A percentile compares a stretch with the other conserved stretches of the same genome.
Evolutionary conservation across 805 yeast genomes (phyloP).

Genomic region (Ogataea allantospora): DNA sequence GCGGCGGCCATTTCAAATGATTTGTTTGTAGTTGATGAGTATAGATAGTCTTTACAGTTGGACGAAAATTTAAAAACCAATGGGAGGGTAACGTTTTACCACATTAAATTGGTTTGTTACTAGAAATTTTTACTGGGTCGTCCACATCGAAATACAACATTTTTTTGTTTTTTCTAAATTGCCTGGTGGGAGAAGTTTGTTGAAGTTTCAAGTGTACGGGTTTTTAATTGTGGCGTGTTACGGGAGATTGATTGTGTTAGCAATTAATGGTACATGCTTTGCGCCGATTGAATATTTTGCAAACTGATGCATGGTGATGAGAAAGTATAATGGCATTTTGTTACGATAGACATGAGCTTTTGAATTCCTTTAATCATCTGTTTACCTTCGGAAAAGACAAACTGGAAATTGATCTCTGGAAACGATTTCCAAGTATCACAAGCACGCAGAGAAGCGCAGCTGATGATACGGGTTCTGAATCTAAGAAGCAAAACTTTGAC

Average conservation of each 20-base stretch:
- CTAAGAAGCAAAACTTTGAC: too few relatives aligned
- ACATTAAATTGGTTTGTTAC: not conserved
- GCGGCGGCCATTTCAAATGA: conserved; percentile 66
- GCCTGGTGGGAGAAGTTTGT: not conserved
- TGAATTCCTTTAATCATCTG: not conserved
- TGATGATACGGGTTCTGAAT: too few relatives aligned
- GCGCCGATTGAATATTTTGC: too few relatives aligned
- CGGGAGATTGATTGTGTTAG: too few relatives aligned
- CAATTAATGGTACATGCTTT: too few relatives aligned
- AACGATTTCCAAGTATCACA: too few relatives aligned
- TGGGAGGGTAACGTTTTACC: not conserved
- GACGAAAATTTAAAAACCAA: not conserved
- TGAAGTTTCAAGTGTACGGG: not conserved
- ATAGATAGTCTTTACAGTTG: not conserved
- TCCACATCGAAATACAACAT: not conserved
- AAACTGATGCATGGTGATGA: not conserved
- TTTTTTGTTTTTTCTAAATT: too few relatives aligned
- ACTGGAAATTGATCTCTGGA: too few relatives aligned
- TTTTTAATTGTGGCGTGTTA: too few relatives aligned
- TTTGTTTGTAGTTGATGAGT: not conserved
- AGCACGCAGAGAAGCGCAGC: too few relatives aligned
- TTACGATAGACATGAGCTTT: not conserved
- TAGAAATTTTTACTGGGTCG: not conserved
- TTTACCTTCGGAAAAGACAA: not conserved
- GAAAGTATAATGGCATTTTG: not conserved